Evolutionary conservation across 345 rosid genomes (phyloP).

Genomic region (Arabidopsis arenosa): DNA sequence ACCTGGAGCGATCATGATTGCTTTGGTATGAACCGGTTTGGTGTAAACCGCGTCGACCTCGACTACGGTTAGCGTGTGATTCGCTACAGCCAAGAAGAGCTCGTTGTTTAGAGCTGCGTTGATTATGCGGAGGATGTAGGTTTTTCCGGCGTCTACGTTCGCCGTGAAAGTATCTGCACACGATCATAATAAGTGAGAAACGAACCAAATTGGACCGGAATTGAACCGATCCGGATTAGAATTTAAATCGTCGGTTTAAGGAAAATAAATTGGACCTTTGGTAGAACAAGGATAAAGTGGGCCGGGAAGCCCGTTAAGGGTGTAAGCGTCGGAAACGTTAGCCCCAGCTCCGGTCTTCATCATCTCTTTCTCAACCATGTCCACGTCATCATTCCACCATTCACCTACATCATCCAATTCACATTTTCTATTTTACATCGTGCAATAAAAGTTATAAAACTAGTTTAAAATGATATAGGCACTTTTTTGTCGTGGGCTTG

Average conservation of each 20-base stretch:
- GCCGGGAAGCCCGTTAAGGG: slow-evolving; percentile 74
- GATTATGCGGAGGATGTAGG: slow-evolving; percentile 65
- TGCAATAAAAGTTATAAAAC: background rate
- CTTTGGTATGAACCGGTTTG: slow-evolving; percentile 57
- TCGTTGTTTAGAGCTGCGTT: slow-evolving; percentile 69
- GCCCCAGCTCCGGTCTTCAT: slow-evolving; percentile 55
- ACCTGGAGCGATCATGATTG: slow-evolving; percentile 70
- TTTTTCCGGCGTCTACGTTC: slow-evolving; percentile 58
- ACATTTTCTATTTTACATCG: background rate
- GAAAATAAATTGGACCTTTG: slow-evolving; percentile 48
- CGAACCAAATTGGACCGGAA: slow-evolving; percentile 13
- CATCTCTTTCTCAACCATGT: slow-evolving; percentile 57
- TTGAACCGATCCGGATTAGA: background rate
- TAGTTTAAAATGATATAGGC: background rate
- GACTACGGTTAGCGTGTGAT: slow-evolving; percentile 59
- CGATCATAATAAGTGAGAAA: background rate
- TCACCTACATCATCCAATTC: slow-evolving; percentile 50
- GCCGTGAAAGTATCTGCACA: slow-evolving; percentile 56
- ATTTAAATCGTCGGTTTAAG: slow-evolving; percentile 4
- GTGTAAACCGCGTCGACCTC: slow-evolving; percentile 69
- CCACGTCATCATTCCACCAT: slow-evolving; percentile 71
- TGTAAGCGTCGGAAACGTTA: slow-evolving; percentile 58
- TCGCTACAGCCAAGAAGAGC: slow-evolving; percentile 64
- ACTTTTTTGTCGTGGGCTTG: background rate
- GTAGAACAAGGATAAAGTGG: slow-evolving; percentile 69